Percentiles rank a stretch among this genome's conserved stretches.
Conservation (phyloP, 257 asterid genomes). For the Ligustrum vulgare region DNA sequence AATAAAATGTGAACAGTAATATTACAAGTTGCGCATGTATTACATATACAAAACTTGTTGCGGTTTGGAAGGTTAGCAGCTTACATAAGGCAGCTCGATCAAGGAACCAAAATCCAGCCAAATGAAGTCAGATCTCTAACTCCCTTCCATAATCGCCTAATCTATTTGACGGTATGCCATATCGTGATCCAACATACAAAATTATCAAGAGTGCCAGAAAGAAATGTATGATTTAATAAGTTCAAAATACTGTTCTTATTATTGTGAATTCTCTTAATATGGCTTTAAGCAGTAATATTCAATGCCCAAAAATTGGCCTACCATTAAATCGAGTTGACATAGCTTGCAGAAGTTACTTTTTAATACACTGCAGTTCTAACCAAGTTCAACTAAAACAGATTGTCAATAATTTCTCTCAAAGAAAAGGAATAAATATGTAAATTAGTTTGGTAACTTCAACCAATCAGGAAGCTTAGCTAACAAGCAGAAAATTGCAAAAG, state of each 20-base stretch:
- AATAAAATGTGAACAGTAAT: background rate
- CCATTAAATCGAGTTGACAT: background rate
- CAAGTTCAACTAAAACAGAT: background rate
- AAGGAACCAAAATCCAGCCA: background rate
- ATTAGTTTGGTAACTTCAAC: background rate
- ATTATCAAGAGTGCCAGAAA: background rate
- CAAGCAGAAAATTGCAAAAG: background rate
- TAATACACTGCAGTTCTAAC: constrained; percentile 6
- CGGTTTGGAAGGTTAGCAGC: background rate
- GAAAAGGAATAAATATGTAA: background rate
- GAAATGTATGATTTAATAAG: background rate
- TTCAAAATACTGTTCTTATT: background rate
- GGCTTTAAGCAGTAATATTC: background rate
- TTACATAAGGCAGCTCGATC: background rate
- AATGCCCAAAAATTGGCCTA: background rate
- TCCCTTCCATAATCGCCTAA: background rate
- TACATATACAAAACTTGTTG: background rate
- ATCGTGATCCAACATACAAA: background rate
- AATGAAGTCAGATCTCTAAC: background rate
- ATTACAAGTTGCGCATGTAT: background rate
- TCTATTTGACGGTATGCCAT: background rate
- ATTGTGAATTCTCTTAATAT: background rate
- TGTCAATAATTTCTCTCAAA: background rate
- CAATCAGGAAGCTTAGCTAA: background rate
- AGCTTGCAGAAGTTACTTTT: background rate